Percentiles rank a stretch among this genome's conserved stretches.
phyloP scores from a whole-genome alignment of 257 asterid genomes.

The Ilex aquifolium region DNA sequence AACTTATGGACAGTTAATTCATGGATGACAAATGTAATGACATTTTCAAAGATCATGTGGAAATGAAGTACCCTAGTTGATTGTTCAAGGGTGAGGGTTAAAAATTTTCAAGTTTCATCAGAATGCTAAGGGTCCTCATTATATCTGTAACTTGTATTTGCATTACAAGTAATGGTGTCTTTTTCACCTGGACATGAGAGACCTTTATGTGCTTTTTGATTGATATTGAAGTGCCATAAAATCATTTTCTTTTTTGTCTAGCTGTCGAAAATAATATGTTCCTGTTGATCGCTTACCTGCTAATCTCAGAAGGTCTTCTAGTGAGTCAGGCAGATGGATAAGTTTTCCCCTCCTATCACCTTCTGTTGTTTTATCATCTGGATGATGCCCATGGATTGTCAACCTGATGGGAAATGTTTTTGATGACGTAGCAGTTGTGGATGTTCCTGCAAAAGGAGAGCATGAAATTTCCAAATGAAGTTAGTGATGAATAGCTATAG shows the following conservation, averaged over 20 bases:
- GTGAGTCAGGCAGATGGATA: constrained; percentile 75
- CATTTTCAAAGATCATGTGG: constrained; percentile 3
- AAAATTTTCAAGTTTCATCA: no score
- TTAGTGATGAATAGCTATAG: constrained; percentile 6
- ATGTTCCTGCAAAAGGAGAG: constrained; percentile 36
- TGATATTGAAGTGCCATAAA: no score
- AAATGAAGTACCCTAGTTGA: neutral
- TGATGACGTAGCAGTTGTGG: constrained; percentile 16
- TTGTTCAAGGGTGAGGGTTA: no score
- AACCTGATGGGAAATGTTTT: constrained; percentile 48
- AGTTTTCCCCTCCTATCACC: constrained; percentile 50
- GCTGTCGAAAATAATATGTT: neutral
- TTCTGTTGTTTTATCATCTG: constrained; percentile 46
- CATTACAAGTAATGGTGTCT: no score
- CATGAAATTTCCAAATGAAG: constrained; percentile 8
- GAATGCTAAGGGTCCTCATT: no score
- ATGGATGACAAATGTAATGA: no score
- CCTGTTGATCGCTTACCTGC: constrained; percentile 50
- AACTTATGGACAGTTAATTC: no score
- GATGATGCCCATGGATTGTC: constrained; percentile 81
- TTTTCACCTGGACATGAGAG: no score
- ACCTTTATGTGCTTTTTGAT: no score
- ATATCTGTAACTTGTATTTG: no score
- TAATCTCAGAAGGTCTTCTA: constrained; percentile 55
- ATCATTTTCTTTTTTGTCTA: neutral